Base-by-base conservation (phyloP, 164 flowering plant genomes). In the Santalum album region DNA sequence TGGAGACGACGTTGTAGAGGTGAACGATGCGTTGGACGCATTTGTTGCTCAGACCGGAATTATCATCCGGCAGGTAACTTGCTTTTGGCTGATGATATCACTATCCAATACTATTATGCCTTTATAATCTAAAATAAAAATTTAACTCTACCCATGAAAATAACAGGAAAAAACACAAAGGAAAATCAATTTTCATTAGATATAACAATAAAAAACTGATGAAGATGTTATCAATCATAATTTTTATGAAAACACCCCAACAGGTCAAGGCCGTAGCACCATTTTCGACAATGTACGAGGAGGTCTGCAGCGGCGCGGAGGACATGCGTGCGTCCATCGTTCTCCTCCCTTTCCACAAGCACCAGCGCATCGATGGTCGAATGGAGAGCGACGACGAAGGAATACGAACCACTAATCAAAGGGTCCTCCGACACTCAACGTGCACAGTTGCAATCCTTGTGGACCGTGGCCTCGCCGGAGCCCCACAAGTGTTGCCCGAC, bases 341-440 rank as follows among this genome's bases (percentile, higher is more conserved):
- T 1, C 48, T 87, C 18, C 68, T 87, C 7, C 82, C 89, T 6
- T 87, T 87, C 54, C 95, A 86, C 65, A 84, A 86, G 65, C 83
- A 82, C 66, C 90, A 79, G 38, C 53, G 87, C 24, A 78, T 84
- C 7, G 91, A 82, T 60, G 87, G 88, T 20, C 72, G 71, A 39
- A 64, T 81, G 78, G 86, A 84, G 62, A 65, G n/a, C n/a, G 77
- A 66, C 14, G 76, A 75, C 50, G 77, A 75, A 22, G 88, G 80
- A 6, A 62, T 74, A 17, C 57, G 88, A 57, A 69, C 62, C 0
- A 79, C 80, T 1, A 89, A 84, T 51, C 84, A 76, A 39, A 82
- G 78, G 60, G 68, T 86, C 19, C 73, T 81, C 6, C 73, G 82
- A 0, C 71, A 84, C 27, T 78, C 90, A 0, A 81, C 75, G 1